phyloP scores from a whole-genome alignment of 345 rosid species.

The Aquilaria malaccensis region DNA sequence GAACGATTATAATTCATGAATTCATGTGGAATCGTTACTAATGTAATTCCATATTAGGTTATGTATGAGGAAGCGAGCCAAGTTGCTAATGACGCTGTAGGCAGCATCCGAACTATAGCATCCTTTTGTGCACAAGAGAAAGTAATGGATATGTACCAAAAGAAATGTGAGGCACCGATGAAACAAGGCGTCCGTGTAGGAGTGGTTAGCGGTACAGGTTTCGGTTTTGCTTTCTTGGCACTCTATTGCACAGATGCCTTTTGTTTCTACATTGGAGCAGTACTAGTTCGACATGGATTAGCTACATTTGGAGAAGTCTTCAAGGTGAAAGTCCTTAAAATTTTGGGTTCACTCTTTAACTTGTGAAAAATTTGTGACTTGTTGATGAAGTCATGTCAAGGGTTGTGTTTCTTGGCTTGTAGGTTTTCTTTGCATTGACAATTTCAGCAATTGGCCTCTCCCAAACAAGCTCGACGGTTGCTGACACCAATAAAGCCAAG shows the following conservation, averaged over 20 bases:
- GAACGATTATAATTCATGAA: no score
- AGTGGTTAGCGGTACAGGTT: slow-evolving; percentile 42
- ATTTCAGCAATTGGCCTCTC: slow-evolving; percentile 76
- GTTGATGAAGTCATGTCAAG: neutral
- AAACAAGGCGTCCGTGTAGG: slow-evolving; percentile 42
- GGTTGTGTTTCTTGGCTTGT: neutral
- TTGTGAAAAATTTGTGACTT: no score
- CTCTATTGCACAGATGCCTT: slow-evolving; percentile 43
- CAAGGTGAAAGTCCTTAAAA: slow-evolving; percentile 34
- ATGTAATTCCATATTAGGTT: slow-evolving; percentile 15
- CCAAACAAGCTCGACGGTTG: slow-evolving; percentile 62
- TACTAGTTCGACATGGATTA: slow-evolving; percentile 43
- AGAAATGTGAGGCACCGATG: slow-evolving; percentile 46
- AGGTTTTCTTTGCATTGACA: slow-evolving; percentile 55
- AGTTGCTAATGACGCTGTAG: slow-evolving; percentile 62
- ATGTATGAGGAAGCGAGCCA: slow-evolving; percentile 77
- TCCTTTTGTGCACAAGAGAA: slow-evolving; percentile 58
- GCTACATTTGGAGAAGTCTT: slow-evolving; percentile 65
- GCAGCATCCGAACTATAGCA: slow-evolving; percentile 57
- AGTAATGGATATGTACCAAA: slow-evolving; percentile 46
- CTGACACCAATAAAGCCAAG: slow-evolving; percentile 68
- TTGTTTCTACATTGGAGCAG: slow-evolving; percentile 47
- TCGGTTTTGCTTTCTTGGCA: slow-evolving; percentile 44
- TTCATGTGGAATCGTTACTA: no score
- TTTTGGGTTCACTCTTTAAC: neutral